Percentiles rank a stretch among this genome's conserved stretches.
Evolutionary conservation across 768 basidiomycete species (phyloP).

Genomic region (Amanita molliuscula): DNA sequence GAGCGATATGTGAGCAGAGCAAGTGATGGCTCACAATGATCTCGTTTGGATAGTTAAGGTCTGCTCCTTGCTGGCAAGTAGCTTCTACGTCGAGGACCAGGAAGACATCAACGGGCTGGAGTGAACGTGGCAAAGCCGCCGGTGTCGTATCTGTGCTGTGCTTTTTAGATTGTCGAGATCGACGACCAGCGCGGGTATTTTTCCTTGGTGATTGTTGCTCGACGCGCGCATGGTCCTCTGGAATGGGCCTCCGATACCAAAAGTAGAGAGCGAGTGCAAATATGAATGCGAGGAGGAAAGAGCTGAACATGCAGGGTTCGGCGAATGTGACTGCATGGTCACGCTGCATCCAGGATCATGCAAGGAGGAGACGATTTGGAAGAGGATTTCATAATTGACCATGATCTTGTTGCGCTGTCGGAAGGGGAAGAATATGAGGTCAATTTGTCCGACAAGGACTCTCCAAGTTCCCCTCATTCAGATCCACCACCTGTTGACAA

Average conservation of each 20-base stretch:
- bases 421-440: conserved; percentile 44
- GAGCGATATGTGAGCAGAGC: not conserved
- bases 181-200: not conserved
- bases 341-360: conserved; percentile 15
- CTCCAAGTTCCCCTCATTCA: conserved; percentile 13
- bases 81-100: conserved; percentile 88
- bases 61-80: conserved; percentile 60
- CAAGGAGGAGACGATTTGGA: conserved; percentile 70
- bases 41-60: conserved; percentile 86
- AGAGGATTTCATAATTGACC: conserved; percentile 71
- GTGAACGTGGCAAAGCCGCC: conserved; percentile 11
- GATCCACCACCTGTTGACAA: conserved; percentile 26
- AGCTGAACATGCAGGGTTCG: not conserved
- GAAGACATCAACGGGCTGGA: conserved; percentile 61
- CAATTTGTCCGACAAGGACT: conserved; percentile 18
- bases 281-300: not conserved
- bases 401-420: conserved; percentile 46
- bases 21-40: conserved; percentile 61
- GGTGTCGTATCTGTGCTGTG: not conserved
- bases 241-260: not conserved
- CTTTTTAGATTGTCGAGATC: conserved; percentile 1
- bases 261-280: not conserved
- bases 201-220: not conserved
- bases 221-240: not conserved
- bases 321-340: not conserved